Evolutionary conservation across 768 basidiomycete species (phyloP).

Genomic region (Kwoniella sp.): DNA sequence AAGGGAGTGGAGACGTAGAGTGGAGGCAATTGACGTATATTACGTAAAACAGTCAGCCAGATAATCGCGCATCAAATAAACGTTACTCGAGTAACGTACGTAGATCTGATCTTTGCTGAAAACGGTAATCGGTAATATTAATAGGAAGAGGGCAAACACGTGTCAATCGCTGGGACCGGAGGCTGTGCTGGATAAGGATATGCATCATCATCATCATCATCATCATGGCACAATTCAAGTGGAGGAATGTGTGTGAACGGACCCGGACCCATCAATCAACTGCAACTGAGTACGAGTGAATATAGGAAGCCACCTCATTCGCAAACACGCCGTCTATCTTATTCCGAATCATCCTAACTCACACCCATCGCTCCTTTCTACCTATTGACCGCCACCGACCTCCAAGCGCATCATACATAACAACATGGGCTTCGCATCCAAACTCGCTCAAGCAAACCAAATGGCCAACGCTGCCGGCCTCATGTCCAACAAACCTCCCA

Average conservation of each 20-base stretch:
- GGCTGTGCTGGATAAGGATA: not conserved
- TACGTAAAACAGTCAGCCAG: too few relatives aligned
- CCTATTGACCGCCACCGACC: too few relatives aligned
- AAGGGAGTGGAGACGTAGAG: not conserved
- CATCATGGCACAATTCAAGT: not conserved
- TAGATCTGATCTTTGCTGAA: not conserved
- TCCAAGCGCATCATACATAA: not conserved
- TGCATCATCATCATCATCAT: not conserved
- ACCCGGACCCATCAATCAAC: too few relatives aligned
- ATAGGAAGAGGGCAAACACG: not conserved
- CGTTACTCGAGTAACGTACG: not conserved
- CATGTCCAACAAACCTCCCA: slow-evolving; percentile 32
- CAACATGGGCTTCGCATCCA: slow-evolving; percentile 36
- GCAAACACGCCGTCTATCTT: too few relatives aligned
- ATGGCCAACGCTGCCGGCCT: slow-evolving; percentile 25
- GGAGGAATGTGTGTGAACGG: slow-evolving; percentile 2
- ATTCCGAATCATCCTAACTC: not conserved
- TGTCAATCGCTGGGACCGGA: not conserved
- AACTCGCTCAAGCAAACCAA: slow-evolving; percentile 34
- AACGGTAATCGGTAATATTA: not conserved
- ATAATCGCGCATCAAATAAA: too few relatives aligned
- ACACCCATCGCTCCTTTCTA: not conserved
- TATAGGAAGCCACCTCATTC: too few relatives aligned
- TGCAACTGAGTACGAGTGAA: too few relatives aligned
- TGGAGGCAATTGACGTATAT: not conserved